Evolutionary conservation across 129 eudicot species (phyloP).

Genomic region (Pseudognaphalium luteoalbum): DNA sequence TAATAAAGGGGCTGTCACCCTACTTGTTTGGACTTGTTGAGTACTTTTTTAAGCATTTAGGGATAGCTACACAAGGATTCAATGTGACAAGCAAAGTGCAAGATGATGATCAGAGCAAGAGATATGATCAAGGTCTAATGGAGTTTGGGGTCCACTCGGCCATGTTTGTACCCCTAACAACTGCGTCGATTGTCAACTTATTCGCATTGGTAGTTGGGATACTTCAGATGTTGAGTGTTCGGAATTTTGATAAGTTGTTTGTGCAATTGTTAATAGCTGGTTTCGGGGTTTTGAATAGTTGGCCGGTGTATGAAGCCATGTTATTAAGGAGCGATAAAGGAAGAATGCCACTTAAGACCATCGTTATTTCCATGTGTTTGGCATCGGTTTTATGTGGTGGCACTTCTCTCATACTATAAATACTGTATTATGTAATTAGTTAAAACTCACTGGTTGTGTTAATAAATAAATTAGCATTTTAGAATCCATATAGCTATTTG

Average conservation of each 20-base stretch:
- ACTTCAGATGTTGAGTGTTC: background rate
- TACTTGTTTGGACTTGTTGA: constrained; percentile 49
- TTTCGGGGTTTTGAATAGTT: constrained; percentile 56
- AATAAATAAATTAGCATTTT: background rate
- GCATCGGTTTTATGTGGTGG: constrained; percentile 37
- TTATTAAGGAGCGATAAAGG: constrained; percentile 60
- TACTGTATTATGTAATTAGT: background rate
- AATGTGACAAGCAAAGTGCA: constrained; percentile 75
- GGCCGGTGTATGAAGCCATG: constrained; percentile 78
- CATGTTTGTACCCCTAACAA: constrained; percentile 58
- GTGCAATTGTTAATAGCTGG: constrained; percentile 52
- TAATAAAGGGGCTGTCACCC: constrained; percentile 54
- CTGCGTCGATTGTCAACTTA: constrained; percentile 60
- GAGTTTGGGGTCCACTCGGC: constrained; percentile 72
- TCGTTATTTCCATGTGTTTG: constrained; percentile 35
- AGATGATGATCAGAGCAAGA: constrained; percentile 59
- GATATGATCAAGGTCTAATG: constrained; percentile 66
- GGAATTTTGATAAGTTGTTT: constrained; percentile 35
- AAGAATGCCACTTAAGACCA: constrained; percentile 46
- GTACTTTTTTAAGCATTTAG: constrained; percentile 38
- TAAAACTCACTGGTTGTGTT: background rate
- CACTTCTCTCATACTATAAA: constrained; percentile 16
- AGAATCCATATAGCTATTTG: background rate
- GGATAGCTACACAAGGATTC: constrained; percentile 56
- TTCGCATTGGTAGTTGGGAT: constrained; percentile 40